phyloP scores from a whole-genome alignment of 2,329 filamentous ascomycete species.

The Neurospora crassa region DNA sequence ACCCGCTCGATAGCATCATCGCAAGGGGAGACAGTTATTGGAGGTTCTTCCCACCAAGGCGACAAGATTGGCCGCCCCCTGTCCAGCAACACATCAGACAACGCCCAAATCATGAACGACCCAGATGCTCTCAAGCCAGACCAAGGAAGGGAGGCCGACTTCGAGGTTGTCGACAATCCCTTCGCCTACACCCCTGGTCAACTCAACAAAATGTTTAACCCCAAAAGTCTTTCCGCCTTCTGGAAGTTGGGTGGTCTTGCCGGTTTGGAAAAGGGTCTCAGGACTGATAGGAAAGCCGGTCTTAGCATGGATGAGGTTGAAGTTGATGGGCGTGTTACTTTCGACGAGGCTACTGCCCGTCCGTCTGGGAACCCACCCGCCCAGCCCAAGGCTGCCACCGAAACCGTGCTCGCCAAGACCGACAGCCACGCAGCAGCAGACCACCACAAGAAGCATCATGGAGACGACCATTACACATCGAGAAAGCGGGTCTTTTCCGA shows the following conservation, averaged over 20 bases:
- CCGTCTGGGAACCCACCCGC: conserved; percentile 10
- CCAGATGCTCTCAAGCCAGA: conserved; percentile 65
- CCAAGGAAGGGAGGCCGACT: conserved; percentile 65
- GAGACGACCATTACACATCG: background rate
- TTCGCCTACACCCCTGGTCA: conserved; percentile 82
- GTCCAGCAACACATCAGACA: conserved; percentile 26
- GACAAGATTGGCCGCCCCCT: conserved; percentile 28
- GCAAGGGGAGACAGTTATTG: conserved; percentile 54
- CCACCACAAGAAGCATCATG: conserved; percentile 6
- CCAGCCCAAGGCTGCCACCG: conserved; percentile 27
- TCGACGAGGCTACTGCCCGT: conserved; percentile 54
- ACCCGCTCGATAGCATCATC: conserved; percentile 47
- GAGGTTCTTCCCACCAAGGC: conserved; percentile 33
- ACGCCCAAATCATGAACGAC: conserved; percentile 52
- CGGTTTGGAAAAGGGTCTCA: conserved; percentile 71
- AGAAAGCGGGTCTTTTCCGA: conserved; percentile 62
- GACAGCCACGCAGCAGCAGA: conserved; percentile 1
- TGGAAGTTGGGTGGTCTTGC: conserved; percentile 67
- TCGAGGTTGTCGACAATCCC: conserved; percentile 65
- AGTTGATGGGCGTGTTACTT: conserved; percentile 57
- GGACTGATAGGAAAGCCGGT: conserved; percentile 62
- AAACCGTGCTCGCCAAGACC: conserved; percentile 12
- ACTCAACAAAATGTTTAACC: conserved; percentile 79
- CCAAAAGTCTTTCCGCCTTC: conserved; percentile 77
- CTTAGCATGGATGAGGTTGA: conserved; percentile 66